Evolutionary conservation across 2,329 filamentous ascomycete genomes (phyloP).

Genomic region (Alternaria conjuncta): DNA sequence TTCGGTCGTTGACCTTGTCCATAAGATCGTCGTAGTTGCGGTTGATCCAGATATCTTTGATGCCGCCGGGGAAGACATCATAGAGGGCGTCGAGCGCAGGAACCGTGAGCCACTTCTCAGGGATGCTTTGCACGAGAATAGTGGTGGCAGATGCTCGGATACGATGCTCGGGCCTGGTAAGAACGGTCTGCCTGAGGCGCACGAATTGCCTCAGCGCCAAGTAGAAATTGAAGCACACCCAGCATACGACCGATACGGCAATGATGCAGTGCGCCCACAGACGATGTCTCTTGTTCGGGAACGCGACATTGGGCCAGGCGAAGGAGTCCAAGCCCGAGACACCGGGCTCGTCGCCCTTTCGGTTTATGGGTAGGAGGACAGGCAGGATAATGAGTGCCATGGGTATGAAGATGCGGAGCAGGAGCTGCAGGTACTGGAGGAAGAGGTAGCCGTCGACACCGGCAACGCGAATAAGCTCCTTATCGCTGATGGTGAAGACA

Average conservation of each 20-base stretch:
- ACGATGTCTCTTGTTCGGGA: slow-evolving; percentile 65
- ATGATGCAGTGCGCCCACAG: slow-evolving; percentile 87
- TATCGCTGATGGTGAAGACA: slow-evolving; percentile 72
- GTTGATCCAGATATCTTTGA: slow-evolving; percentile 97
- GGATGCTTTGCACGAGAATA: slow-evolving; percentile 89
- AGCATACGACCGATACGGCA: slow-evolving; percentile 77
- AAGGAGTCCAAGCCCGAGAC: slow-evolving; percentile 71
- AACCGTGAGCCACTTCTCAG: slow-evolving; percentile 85
- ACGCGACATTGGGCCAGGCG: slow-evolving; percentile 83
- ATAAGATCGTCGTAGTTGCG: slow-evolving; percentile 82
- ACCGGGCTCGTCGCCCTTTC: slow-evolving; percentile 67
- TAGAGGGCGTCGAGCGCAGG: slow-evolving; percentile 84
- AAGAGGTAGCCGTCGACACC: slow-evolving; percentile 98
- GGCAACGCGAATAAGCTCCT: slow-evolving; percentile 92
- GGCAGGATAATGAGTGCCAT: slow-evolving; percentile 80
- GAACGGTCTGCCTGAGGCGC: slow-evolving; percentile 89
- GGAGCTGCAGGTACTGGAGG: slow-evolving; percentile 82
- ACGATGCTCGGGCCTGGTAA: slow-evolving; percentile 93
- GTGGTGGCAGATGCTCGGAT: slow-evolving; percentile 93
- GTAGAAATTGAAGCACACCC: slow-evolving; percentile 88
- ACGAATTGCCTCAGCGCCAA: slow-evolving; percentile 86
- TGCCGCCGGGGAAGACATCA: slow-evolving; percentile 93
- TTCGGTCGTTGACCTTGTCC: slow-evolving; percentile 80
- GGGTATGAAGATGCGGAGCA: slow-evolving; percentile 91
- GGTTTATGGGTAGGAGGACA: slow-evolving; percentile 85